phyloP scores from a whole-genome alignment of 768 basidiomycete genomes.

The Pleurotus salmoneostramineus region DNA sequence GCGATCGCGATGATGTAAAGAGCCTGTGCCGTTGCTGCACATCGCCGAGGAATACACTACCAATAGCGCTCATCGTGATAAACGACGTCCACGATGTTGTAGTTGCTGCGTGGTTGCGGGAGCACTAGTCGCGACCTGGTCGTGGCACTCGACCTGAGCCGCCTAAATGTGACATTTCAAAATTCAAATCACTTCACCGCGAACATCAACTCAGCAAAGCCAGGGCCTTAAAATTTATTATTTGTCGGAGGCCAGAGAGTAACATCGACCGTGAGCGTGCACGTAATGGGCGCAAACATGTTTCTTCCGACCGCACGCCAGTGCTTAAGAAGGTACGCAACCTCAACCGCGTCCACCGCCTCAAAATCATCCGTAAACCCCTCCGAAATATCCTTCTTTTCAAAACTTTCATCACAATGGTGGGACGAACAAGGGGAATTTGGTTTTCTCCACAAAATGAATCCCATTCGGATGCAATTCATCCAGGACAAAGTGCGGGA shows the following conservation, averaged over 20 bases:
- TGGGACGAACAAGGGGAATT: conserved; percentile 96
- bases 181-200: no score
- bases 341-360: background rate
- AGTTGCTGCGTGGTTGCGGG: background rate
- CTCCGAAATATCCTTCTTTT: conserved; percentile 86
- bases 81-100: background rate
- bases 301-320: background rate
- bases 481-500: conserved; percentile 74
- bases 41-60: conserved; percentile 83
- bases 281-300: background rate
- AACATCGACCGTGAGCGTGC: background rate
- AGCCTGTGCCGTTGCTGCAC: conserved; percentile 62
- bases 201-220: no score
- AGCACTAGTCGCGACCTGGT: background rate
- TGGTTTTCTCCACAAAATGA: conserved; percentile 87
- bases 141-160: background rate
- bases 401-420: conserved; percentile 86
- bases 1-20: conserved; percentile 43
- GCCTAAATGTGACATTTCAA: background rate
- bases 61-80: conserved; percentile 48
- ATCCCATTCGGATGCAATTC: conserved; percentile 83
- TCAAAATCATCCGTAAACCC: conserved; percentile 55
- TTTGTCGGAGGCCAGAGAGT: background rate
- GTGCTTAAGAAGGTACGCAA: conserved; percentile 1
- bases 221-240: background rate